Base-by-base conservation (phyloP, 2,329 filamentous ascomycete species). In the Diaporthe caulivora region DNA sequence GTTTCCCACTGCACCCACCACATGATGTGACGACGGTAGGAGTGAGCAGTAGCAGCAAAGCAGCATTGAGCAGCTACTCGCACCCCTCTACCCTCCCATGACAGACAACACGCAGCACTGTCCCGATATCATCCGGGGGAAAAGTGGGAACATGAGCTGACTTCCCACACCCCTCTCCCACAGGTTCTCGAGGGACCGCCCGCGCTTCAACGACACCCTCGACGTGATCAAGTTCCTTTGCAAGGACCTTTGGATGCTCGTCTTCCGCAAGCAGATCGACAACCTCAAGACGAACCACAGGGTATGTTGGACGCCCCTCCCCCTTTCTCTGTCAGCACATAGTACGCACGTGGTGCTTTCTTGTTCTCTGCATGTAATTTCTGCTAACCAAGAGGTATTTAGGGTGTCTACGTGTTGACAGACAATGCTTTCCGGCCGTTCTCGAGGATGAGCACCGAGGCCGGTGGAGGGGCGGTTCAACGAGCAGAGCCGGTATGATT, bases 191-290 rank as follows among this genome's bases (percentile, higher is more conserved):
- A 89, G 90, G 80, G 94, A 97, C 81, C 89, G 95, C 68, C 95
- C 96, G 53, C 93, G 95, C 64, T 97, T 98, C 81, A 94, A 93
- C 75, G 95, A 98, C 78, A 95, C 95, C 5, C 90, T 99, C 54
- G 97, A 98, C 81, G 93, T 95, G 65, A 99, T 99, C 82, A 99
- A 99, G 83, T 98, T 99, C 80, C 88, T 99, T 65, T 99, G 97
- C 90, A 99, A 99, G 86, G 97, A 99, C 82, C 88, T 99, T 57
- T 99, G 97, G 97, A 95, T 92, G 44, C 88, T 98, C 26, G 90
- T 98, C 21, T 99, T 98, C 83, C 90, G 94, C 81, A 99, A 99
- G 84, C 97, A 98, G 83, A 94, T 99, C 80, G 97, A 99, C 84
- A 99, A 99, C 82, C 88, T 99, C 60, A 99, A 99, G 85, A 99